phyloP scores from a whole-genome alignment of 176 grass and related monocot genomes.

The Cocos nucifera region DNA sequence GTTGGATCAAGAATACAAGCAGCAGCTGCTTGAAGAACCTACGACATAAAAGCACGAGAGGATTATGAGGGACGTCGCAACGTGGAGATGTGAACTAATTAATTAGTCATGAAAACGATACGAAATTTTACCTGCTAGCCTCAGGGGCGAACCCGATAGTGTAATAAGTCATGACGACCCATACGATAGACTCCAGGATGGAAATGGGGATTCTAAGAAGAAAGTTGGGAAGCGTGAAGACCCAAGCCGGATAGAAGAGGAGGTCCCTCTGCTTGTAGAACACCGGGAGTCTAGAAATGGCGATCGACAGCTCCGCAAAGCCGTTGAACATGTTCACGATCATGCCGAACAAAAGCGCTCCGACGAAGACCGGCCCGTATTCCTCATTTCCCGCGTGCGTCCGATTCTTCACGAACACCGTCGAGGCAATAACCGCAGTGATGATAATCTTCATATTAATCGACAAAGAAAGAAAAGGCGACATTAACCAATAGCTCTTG shows the following conservation, averaged over 20 bases:
- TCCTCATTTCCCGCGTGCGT: conserved; percentile 62
- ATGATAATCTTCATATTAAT: conserved; percentile 46
- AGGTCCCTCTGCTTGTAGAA: conserved; percentile 98
- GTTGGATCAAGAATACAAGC: conserved; percentile 79
- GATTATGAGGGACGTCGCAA: background rate
- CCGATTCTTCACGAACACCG: conserved; percentile 59
- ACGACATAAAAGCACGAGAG: background rate
- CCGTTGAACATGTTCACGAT: conserved; percentile 98
- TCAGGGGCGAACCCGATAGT: conserved; percentile 83
- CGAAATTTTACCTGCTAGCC: conserved; percentile 52
- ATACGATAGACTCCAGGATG: conserved; percentile 68
- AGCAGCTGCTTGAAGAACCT: conserved; percentile 99
- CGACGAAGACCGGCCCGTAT: conserved; percentile 67
- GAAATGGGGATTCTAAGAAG: conserved; percentile 81
- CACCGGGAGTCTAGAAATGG: conserved; percentile 76
- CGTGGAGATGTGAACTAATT: background rate
- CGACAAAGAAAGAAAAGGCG: too few species aligned
- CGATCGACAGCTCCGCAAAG: conserved; percentile 81
- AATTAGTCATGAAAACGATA: background rate
- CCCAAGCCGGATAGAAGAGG: conserved; percentile 90
- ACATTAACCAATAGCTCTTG: too few species aligned
- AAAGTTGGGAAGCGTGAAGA: conserved; percentile 71
- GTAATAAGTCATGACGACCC: conserved; percentile 81
- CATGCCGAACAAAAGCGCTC: conserved; percentile 67
- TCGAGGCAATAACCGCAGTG: conserved; percentile 56